Conservation (phyloP, 768 basidiomycete species). For the Rhizopogon vesiculosus region DNA sequence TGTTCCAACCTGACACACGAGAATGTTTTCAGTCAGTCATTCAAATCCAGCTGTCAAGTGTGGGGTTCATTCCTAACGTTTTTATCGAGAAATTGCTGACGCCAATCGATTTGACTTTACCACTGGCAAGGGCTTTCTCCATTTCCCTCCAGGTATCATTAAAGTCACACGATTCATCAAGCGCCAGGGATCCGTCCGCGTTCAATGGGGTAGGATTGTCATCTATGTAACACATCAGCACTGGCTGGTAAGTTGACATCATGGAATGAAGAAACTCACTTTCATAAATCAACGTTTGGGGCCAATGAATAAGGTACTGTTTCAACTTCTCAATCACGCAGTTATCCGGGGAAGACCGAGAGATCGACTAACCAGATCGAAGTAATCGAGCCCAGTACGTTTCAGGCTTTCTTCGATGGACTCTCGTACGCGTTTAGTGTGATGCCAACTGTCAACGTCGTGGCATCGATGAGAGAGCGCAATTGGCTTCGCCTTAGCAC, state of each 20-base stretch:
- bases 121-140: conserved; percentile 24
- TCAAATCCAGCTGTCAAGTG: conserved; percentile 17
- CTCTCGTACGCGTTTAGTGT: conserved; percentile 30
- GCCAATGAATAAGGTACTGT: conserved; percentile 38
- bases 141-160: conserved; percentile 29
- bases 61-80: conserved; percentile 29
- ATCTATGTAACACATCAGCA: conserved; percentile 3
- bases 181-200: conserved; percentile 11
- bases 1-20: not conserved
- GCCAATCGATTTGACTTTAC: conserved; percentile 44
- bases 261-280: conserved; percentile 8
- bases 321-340: not conserved
- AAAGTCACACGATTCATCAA: conserved; percentile 25
- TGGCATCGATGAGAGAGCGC: not conserved
- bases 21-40: not conserved
- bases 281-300: conserved; percentile 19
- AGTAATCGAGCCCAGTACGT: conserved; percentile 35
- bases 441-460: conserved; percentile 14
- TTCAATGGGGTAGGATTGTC: conserved; percentile 12
- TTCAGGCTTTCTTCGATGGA: conserved; percentile 31
- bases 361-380: conserved; percentile 31
- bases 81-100: conserved; percentile 58
- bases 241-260: not conserved
- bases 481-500: not conserved
- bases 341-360: not conserved